A percentile compares a stretch with the other conserved stretches of the same genome.
Conservation (phyloP, 1,139 yeast genomes). For the Torulaspora pretoriensis region DNA sequence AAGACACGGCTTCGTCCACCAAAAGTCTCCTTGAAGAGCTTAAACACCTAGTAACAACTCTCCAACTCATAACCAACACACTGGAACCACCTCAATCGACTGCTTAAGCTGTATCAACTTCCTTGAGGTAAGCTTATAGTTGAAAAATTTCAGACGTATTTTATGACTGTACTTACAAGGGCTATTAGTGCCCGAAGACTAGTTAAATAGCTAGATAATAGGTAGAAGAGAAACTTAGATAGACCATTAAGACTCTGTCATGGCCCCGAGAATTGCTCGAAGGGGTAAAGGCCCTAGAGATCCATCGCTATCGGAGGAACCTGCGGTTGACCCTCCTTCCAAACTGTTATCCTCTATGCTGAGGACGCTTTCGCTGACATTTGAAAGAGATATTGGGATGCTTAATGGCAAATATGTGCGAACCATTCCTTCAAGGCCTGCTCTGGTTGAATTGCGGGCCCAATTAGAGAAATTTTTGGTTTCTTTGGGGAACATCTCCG, state of each 20-base stretch:
- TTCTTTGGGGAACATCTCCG: slow-evolving; percentile 47
- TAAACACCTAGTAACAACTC: slow-evolving; percentile 2
- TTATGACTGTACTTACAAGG: slow-evolving; percentile 1
- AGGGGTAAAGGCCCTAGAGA: slow-evolving; percentile 25
- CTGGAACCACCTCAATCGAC: neutral
- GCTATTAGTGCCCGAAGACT: neutral
- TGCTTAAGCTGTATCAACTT: neutral
- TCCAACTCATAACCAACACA: neutral
- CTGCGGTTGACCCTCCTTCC: slow-evolving; percentile 29
- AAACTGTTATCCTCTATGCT: slow-evolving; percentile 50
- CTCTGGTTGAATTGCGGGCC: slow-evolving; percentile 46
- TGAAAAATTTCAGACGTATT: slow-evolving; percentile 7
- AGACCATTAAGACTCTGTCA: neutral
- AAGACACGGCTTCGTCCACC: neutral
- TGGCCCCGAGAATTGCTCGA: slow-evolving; percentile 11
- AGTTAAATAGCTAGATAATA: too few relatives aligned
- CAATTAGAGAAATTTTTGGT: slow-evolving; percentile 47
- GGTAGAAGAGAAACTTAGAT: too few relatives aligned
- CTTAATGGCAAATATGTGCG: slow-evolving; percentile 56
- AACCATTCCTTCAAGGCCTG: slow-evolving; percentile 45
- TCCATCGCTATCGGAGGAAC: slow-evolving; percentile 13
- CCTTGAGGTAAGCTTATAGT: neutral
- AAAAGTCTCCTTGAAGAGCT: slow-evolving; percentile 6
- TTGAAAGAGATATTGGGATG: slow-evolving; percentile 56
- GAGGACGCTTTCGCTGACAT: slow-evolving; percentile 49